Percentiles rank a stretch among this genome's conserved stretches.
phyloP scores from a whole-genome alignment of 1,139 yeast genomes.

The Debaryomyces sp. region DNA sequence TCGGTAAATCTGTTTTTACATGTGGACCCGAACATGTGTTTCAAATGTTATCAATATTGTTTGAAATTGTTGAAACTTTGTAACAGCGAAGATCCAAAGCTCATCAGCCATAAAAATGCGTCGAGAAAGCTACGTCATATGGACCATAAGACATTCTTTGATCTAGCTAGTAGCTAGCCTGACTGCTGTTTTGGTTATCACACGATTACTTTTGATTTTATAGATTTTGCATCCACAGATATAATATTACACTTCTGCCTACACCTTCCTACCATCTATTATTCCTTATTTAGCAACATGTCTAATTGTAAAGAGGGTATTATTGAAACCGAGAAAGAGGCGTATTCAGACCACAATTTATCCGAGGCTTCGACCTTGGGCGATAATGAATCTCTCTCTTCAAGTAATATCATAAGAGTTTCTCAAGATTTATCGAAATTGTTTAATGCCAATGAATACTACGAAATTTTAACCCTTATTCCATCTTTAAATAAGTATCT shows the following conservation, averaged over 20 bases:
- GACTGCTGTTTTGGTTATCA: neutral
- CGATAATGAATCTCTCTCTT: constrained; percentile 3
- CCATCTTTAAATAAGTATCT: constrained; percentile 10
- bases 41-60: constrained; percentile 38
- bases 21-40: constrained; percentile 22
- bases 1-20: neutral
- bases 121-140: constrained; percentile 26
- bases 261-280: neutral
- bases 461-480: constrained; percentile 13
- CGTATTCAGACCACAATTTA: neutral
- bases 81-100: constrained; percentile 30
- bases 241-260: neutral
- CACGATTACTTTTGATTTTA: constrained; percentile 1
- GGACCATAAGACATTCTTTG: constrained; percentile 18
- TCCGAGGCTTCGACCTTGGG: constrained; percentile 4
- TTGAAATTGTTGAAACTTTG: constrained; percentile 29
- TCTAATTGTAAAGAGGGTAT: neutral
- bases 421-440: constrained; percentile 11
- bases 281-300: neutral
- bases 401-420: constrained; percentile 8
- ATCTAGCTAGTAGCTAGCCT: constrained; percentile 15
- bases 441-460: constrained; percentile 8
- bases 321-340: neutral
- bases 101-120: constrained; percentile 34
- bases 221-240: constrained; percentile 13